Conservation (phyloP, 352 stramenopile genomes). For the Peronospora farinosa region DNA sequence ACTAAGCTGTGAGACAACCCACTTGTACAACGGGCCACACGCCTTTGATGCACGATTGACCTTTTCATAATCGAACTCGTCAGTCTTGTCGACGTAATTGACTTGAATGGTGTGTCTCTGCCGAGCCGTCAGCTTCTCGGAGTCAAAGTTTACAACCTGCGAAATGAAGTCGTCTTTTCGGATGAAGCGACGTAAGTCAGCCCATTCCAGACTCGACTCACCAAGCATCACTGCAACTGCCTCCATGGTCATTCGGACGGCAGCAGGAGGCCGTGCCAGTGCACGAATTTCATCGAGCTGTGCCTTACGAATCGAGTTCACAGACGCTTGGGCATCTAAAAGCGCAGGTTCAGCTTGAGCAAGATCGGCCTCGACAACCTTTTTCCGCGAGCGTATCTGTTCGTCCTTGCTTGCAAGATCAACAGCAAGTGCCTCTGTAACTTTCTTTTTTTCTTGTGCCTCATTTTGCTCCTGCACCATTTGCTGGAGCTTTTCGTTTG, state of each 20-base stretch:
- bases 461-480: constrained; percentile 99
- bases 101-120: constrained; percentile 93
- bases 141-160: constrained; percentile 98
- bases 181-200: constrained; percentile 96
- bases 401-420: constrained; percentile 94
- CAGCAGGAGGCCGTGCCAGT: constrained; percentile 91
- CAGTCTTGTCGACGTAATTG: constrained; percentile 92
- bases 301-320: constrained; percentile 97
- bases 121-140: constrained; percentile 91
- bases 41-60: constrained; percentile 92
- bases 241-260: constrained; percentile 96
- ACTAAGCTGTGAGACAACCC: constrained; percentile 97
- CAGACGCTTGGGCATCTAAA: constrained; percentile 91
- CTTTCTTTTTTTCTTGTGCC: constrained; percentile 94
- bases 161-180: constrained; percentile 98
- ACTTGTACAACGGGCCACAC: constrained; percentile 98
- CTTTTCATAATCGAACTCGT: constrained; percentile 89
- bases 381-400: constrained; percentile 92
- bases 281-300: constrained; percentile 98
- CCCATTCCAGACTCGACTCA: constrained; percentile 94
- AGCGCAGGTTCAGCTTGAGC: constrained; percentile 97
- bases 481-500: constrained; percentile 97
- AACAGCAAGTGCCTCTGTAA: constrained; percentile 92
- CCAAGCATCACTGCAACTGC: constrained; percentile 98
- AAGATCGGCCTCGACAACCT: constrained; percentile 94